Evolutionary conservation across 257 asterid species (phyloP), one percentile per base, ranked within the genome.

Genomic region (Capsicum chinense): DNA sequence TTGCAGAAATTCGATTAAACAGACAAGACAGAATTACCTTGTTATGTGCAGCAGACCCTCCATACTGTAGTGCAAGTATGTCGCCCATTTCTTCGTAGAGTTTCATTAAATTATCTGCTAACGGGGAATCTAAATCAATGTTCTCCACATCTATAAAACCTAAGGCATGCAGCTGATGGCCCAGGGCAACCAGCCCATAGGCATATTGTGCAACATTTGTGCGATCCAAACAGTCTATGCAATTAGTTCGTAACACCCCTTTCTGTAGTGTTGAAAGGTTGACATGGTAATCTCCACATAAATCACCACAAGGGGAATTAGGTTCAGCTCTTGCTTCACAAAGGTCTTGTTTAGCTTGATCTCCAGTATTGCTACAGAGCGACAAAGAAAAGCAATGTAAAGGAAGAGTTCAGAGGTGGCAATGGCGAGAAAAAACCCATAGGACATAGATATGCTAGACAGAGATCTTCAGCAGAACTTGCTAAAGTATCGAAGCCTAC

Each of bases 31-130:
- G 7, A 37, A 37, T 82, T 87, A 97, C 99, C 99, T 97, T 97
- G 81, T 97, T 95, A 86, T 97, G 99, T 35, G 99, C 99, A 6
- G 96, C 97, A 87, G 99, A 97, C 86, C 98, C 99, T 85, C 99
- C 98, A 80, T 95, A 97, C 66, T 97, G 99, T 9, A 95, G 83
- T 82, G 99, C 98, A 83, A 97, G 98, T 37, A 94, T 93, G 84
- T 97, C 99, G 0, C 99, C 98, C 99, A 97, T 97, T 76, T 92
- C 94, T 87, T 97, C 98, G 63, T 95, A 97, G 42, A 89, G 84
- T 88, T 93, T 93, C 99, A 97, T 97, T 67, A 97, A 59, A 70
- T 89, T 92, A 79, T 93, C 95, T 21, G 97, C 97, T 86, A 97
- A 82, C 5, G 89, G 86, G 76, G 97, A 92, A 86, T 92, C 91